Percentiles rank a stretch among this genome's conserved stretches.
Evolutionary conservation across 805 yeast species (phyloP).

Genomic region (Jamesozyma rosinii): DNA sequence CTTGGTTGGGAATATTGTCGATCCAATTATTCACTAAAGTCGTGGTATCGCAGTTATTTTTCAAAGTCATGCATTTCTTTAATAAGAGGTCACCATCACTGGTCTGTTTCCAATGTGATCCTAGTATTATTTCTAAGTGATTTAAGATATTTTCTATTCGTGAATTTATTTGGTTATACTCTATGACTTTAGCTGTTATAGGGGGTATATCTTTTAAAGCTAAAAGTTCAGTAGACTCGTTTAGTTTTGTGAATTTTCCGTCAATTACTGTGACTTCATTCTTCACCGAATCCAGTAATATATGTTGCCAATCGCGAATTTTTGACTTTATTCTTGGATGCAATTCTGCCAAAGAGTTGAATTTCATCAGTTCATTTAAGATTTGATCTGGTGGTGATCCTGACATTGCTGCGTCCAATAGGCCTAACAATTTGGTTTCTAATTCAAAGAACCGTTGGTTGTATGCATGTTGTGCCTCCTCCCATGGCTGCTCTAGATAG

Average conservation of each 20-base stretch:
- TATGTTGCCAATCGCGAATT: conserved; percentile 49
- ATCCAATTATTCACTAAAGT: conserved; percentile 44
- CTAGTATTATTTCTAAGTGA: conserved; percentile 44
- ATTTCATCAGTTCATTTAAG: conserved; percentile 43
- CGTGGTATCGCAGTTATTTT: conserved; percentile 39
- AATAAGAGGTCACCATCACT: conserved; percentile 61
- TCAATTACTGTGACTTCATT: conserved; percentile 30
- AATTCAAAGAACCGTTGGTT: conserved; percentile 35
- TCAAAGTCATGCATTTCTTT: conserved; percentile 38
- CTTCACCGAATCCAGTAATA: conserved; percentile 41
- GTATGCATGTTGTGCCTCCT: conserved; percentile 34
- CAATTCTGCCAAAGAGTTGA: conserved; percentile 36
- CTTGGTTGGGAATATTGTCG: conserved; percentile 15
- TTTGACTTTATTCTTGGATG: conserved; percentile 51
- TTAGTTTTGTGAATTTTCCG: conserved; percentile 32
- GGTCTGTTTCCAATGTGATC: conserved; percentile 51
- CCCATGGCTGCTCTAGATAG: conserved; percentile 29
- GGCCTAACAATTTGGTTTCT: conserved; percentile 38
- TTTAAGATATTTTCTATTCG: conserved; percentile 36
- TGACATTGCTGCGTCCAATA: conserved; percentile 34
- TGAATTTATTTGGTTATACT: conserved; percentile 44
- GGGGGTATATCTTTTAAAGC: conserved; percentile 37
- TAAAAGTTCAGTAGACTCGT: conserved; percentile 20
- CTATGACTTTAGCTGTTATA: conserved; percentile 38
- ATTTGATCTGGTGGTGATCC: conserved; percentile 37